Conservation (phyloP, 1,139 yeast species). For the Candida neerlandica region DNA sequence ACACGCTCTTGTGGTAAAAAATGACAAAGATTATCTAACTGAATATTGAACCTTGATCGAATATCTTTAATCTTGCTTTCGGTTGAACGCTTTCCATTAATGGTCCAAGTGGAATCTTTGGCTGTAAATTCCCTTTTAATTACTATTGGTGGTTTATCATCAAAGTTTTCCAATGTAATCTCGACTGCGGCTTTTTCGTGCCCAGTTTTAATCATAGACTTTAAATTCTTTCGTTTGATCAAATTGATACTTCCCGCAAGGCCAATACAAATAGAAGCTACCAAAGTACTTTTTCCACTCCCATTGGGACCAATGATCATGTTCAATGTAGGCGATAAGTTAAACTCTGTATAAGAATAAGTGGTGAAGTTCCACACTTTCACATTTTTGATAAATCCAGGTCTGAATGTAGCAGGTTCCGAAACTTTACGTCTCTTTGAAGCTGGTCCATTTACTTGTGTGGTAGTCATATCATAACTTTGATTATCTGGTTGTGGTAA, state of each 20-base stretch:
- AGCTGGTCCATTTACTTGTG: slow-evolving; percentile 2
- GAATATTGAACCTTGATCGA: slow-evolving; percentile 64
- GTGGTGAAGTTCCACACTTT: slow-evolving; percentile 79
- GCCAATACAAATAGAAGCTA: slow-evolving; percentile 91
- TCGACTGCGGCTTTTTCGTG: slow-evolving; percentile 57
- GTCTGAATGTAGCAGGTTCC: slow-evolving; percentile 25
- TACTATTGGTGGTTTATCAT: slow-evolving; percentile 27
- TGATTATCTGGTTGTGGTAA: not conserved
- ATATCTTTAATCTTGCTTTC: slow-evolving; percentile 50
- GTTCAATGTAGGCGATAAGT: slow-evolving; percentile 80
- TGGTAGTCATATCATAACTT: not conserved
- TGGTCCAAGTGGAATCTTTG: slow-evolving; percentile 59
- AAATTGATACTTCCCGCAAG: slow-evolving; percentile 79
- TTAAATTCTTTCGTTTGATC: slow-evolving; percentile 75
- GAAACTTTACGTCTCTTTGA: slow-evolving; percentile 9
- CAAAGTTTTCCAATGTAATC: slow-evolving; percentile 58
- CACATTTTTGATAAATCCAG: slow-evolving; percentile 74
- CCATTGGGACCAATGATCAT: slow-evolving; percentile 98
- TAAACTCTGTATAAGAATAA: slow-evolving; percentile 74
- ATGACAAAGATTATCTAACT: slow-evolving; percentile 89
- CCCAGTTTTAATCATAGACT: slow-evolving; percentile 81
- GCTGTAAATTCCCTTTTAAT: slow-evolving; percentile 43
- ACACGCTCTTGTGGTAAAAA: slow-evolving; percentile 95
- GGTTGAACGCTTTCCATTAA: slow-evolving; percentile 49
- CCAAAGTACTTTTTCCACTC: slow-evolving; percentile 91